Evolutionary conservation across 768 basidiomycete species (phyloP).

Genomic region (Psilocybe tampanensis): DNA sequence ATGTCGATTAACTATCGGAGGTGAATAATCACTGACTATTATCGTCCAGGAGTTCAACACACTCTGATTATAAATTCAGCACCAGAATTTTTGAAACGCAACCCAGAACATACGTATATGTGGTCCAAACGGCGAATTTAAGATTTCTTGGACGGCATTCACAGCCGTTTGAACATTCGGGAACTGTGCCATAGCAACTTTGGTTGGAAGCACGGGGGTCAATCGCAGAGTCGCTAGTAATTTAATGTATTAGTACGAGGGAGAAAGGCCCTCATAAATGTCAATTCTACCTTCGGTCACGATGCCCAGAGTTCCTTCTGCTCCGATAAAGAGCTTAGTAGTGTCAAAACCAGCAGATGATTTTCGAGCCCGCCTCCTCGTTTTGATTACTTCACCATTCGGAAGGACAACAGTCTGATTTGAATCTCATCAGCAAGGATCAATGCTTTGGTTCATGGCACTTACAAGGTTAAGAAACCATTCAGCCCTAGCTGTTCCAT

Average conservation of each 20-base stretch:
- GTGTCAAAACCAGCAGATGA: slow-evolving; percentile 87
- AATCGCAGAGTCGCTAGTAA: slow-evolving; percentile 76
- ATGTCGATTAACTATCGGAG: background rate
- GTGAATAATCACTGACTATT: slow-evolving; percentile 45
- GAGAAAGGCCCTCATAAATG: background rate
- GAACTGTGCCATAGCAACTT: slow-evolving; percentile 89
- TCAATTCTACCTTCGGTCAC: slow-evolving; percentile 71
- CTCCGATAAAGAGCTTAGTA: slow-evolving; percentile 88
- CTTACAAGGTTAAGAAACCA: slow-evolving; percentile 84
- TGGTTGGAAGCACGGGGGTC: slow-evolving; percentile 78
- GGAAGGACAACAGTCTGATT: slow-evolving; percentile 79
- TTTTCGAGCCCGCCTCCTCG: slow-evolving; percentile 76
- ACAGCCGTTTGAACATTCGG: slow-evolving; percentile 77
- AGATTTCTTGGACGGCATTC: slow-evolving; percentile 79
- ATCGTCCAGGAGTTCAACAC: slow-evolving; percentile 86
- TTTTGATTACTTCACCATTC: slow-evolving; percentile 85
- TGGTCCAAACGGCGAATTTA: slow-evolving; percentile 65
- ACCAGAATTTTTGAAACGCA: background rate
- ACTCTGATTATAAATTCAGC: slow-evolving; percentile 53
- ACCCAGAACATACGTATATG: slow-evolving; percentile 65
- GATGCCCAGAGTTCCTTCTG: slow-evolving; percentile 88
- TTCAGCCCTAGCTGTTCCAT: slow-evolving; percentile 86
- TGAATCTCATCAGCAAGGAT: background rate
- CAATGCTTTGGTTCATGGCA: slow-evolving; percentile 6
- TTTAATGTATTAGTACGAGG: background rate